A percentile compares a stretch with the other conserved stretches of the same genome.
Conservation (phyloP, 2,329 filamentous ascomycete species). For the Pyrenophora teres region DNA sequence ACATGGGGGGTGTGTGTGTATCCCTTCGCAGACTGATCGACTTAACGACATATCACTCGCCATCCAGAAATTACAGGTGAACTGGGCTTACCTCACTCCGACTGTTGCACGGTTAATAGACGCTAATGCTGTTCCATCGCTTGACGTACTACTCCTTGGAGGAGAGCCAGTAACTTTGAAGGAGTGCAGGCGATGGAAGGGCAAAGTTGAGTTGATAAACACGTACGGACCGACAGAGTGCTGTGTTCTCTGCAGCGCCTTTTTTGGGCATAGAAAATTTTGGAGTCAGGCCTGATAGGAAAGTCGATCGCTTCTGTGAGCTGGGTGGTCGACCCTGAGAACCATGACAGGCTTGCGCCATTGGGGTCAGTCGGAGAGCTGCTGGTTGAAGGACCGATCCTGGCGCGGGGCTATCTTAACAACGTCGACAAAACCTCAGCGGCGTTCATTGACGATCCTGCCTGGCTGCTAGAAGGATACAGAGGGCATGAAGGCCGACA, state of each 20-base stretch:
- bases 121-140: constrained; percentile 3
- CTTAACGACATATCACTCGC: constrained; percentile 57
- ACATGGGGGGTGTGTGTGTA: constrained; percentile 55
- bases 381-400: too few species aligned
- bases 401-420: too few species aligned
- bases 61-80: constrained; percentile 44
- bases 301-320: neutral
- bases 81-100: constrained; percentile 15
- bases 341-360: too few species aligned
- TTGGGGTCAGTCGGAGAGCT: too few species aligned
- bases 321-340: constrained; percentile 2
- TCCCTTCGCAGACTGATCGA: constrained; percentile 58
- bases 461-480: neutral
- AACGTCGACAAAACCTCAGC: too few species aligned
- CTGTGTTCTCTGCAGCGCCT: neutral
- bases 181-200: constrained; percentile 8
- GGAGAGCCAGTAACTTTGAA: too few species aligned
- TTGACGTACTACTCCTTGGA: neutral
- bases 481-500: neutral
- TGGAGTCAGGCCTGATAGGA: too few species aligned
- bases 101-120: neutral
- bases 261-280: neutral
- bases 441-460: neutral
- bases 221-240: constrained; percentile 11
- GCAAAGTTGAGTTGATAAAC: constrained; percentile 13